Conservation (phyloP, 2,329 filamentous ascomycete genomes). For the Nemania sp. region DNA sequence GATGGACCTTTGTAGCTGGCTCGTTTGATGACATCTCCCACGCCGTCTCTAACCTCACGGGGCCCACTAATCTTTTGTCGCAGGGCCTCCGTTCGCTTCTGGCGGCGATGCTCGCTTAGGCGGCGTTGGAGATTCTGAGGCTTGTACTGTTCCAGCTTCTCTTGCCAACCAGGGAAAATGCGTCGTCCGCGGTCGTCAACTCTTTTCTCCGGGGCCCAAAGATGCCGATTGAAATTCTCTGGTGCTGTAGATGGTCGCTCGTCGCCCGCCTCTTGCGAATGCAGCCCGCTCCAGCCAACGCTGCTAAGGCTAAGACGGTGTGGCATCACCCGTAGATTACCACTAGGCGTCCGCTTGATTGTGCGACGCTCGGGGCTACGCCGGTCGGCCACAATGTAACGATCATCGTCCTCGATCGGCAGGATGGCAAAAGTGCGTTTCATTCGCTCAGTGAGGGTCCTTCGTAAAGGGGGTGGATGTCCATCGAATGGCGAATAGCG, state of each 20-base stretch:
- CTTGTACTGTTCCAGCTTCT: conserved; percentile 52
- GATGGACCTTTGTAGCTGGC: conserved; percentile 45
- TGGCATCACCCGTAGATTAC: conserved; percentile 62
- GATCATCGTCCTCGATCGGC: conserved; percentile 51
- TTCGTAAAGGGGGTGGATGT: conserved; percentile 42
- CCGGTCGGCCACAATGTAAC: conserved; percentile 40
- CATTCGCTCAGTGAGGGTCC: conserved; percentile 53
- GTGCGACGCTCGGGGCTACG: conserved; percentile 56
- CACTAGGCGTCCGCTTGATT: conserved; percentile 61
- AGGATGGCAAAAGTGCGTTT: conserved; percentile 65
- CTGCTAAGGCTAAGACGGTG: conserved; percentile 53
- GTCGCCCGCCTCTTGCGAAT: conserved; percentile 31
- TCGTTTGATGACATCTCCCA: conserved; percentile 58
- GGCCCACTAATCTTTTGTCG: conserved; percentile 64
- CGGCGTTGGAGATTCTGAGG: conserved; percentile 57
- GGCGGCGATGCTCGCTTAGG: conserved; percentile 60
- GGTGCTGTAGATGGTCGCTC: conserved; percentile 45
- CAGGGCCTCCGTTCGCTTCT: conserved; percentile 61
- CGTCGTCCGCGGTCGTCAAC: conserved; percentile 39
- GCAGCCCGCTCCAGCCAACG: conserved; percentile 29
- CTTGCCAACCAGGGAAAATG: conserved; percentile 45
- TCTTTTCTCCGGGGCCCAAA: conserved; percentile 39
- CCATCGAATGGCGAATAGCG: conserved; percentile 55
- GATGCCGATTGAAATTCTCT: conserved; percentile 31
- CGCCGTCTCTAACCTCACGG: conserved; percentile 59